Base-by-base conservation (phyloP, 2,329 filamentous ascomycete species). In the Calycina marina region DNA sequence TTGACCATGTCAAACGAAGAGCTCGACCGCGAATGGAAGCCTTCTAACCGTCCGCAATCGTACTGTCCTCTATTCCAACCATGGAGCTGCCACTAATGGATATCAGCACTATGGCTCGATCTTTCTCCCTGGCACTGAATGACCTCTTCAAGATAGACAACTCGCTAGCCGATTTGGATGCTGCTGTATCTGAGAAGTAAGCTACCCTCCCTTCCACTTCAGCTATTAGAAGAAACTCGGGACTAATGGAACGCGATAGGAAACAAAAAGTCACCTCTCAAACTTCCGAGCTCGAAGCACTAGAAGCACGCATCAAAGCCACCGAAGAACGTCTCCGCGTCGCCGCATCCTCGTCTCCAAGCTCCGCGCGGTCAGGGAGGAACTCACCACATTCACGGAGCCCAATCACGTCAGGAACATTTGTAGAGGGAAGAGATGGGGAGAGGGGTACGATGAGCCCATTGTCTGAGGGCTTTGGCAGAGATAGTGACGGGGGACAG, bases 91-190 rank as follows among this genome's bases (percentile, higher is more conserved):
- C n/a, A n/a, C 34, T 40, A 31, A 43, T 38, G 18, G 24, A 18
- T 33, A 17, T 28, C 57, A 93, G 86, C 42, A 90, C 82, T 39
- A 75, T 93, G 57, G 86, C 85, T 33, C 78, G 74, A 47, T 83
- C 79, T 52, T 93, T 94, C 60, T 88, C 84, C 38, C 65, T 74
- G 27, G 82, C 88, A 54, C 66, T 94, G 39, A 80, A 88, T 63
- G 78, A 84, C 53, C 78, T 92, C 46, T 94, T 94, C 63, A 78
- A 80, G 50, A 76, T 94, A 51, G 82, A 90, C 46, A 78, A 75
- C 56, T 77, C 77, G 45, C 56, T 90, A 37, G 72, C 77, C 49
- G 69, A 78, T 40, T 67, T 93, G 20, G 72, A 80, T 49, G 67
- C 77, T 53, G 72, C 79, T 44, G 72, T 93, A 39, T 70, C 83